Conservation (phyloP, 2,329 filamentous ascomycete species). For the Grosmannia penicillata region DNA sequence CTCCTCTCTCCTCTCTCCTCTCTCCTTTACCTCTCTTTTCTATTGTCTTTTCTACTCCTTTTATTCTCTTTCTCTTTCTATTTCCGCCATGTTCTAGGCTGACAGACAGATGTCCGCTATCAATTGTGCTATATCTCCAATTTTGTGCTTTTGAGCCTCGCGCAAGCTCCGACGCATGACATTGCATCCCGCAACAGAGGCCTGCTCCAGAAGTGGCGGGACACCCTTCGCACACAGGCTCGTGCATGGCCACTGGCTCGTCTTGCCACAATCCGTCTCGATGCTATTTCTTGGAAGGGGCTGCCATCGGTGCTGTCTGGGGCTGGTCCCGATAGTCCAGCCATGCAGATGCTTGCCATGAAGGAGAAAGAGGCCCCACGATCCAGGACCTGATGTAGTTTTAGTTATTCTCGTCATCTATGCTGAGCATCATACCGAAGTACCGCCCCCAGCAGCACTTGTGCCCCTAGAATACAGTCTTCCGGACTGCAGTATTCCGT, state of each 20-base stretch:
- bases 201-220: conserved; percentile 12
- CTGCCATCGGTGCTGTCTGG: conserved; percentile 9
- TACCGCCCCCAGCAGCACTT: conserved; percentile 15
- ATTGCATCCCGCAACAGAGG: conserved; percentile 9
- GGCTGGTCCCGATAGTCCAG: conserved; percentile 12
- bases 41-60: not conserved
- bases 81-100: not conserved
- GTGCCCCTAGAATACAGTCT: conserved; percentile 18
- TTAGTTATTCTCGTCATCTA: conserved; percentile 6
- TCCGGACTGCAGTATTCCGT: conserved; percentile 20
- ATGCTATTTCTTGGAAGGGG: conserved; percentile 14
- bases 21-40: not conserved
- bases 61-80: not conserved
- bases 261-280: conserved; percentile 13
- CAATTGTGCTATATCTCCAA: conserved; percentile 14
- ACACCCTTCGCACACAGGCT: conserved; percentile 12
- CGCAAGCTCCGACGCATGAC: conserved; percentile 11
- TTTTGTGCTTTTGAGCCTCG: conserved; percentile 13
- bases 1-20: not conserved
- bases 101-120: conserved; percentile 11
- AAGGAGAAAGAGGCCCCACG: not conserved
- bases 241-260: conserved; percentile 13
- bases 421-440: conserved; percentile 10
- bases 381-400: conserved; percentile 1
- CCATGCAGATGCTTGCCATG: conserved; percentile 8